phyloP scores from a whole-genome alignment of 345 rosid genomes.

The Microthlaspi erraticum region DNA sequence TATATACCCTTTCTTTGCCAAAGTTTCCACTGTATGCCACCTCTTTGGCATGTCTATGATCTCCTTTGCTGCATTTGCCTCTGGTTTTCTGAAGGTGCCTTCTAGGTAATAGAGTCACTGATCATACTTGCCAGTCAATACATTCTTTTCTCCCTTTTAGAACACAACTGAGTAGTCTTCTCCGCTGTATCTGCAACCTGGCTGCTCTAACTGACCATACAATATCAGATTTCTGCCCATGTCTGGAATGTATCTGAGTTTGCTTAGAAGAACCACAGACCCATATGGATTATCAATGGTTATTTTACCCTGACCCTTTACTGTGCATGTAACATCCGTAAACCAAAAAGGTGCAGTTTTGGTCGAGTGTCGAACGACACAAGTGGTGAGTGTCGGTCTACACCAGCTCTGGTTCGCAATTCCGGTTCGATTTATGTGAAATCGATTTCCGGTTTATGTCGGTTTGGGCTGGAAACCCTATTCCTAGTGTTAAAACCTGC shows the following conservation, averaged over 20 bases:
- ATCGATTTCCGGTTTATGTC: no score
- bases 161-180: background rate
- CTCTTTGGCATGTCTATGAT: background rate
- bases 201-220: background rate
- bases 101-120: background rate
- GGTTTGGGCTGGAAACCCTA: no score
- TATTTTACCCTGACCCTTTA: background rate
- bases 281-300: background rate
- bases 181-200: background rate
- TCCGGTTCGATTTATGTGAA: no score
- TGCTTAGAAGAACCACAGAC: accelerated
- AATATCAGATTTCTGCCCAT: background rate
- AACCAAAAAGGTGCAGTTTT: no score
- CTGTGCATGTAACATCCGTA: no score
- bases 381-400: no score
- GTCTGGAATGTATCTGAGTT: background rate
- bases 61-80: background rate
- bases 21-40: background rate
- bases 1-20: no score
- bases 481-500: no score
- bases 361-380: no score
- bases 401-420: no score
- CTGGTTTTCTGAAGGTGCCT: background rate
- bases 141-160: background rate
- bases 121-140: background rate